Evolutionary conservation across 345 rosid species (phyloP).

Genomic region (Hibiscus syriacus): DNA sequence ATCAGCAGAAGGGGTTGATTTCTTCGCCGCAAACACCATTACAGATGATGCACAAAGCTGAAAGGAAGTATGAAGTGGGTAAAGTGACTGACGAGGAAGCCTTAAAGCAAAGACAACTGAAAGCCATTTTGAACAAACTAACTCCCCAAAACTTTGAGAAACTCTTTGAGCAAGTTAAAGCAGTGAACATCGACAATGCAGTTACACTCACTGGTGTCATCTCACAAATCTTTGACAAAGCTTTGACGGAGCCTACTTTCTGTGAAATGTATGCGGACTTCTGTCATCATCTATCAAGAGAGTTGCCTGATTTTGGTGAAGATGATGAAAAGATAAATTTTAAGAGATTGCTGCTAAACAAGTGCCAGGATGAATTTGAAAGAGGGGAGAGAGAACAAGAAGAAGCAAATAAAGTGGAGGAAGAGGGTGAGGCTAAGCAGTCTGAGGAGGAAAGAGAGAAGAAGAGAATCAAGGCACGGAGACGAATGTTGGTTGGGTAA

Average conservation of each 20-base stretch:
- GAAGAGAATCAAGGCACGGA: conserved; percentile 77
- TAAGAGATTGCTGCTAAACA: conserved; percentile 75
- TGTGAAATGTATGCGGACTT: conserved; percentile 95
- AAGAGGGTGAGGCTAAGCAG: conserved; percentile 70
- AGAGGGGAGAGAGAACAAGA: conserved; percentile 87
- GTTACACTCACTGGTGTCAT: conserved; percentile 71
- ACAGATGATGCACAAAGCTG: conserved; percentile 89
- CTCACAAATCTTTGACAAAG: conserved; percentile 93
- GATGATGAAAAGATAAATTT: conserved; percentile 73
- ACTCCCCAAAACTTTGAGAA: conserved; percentile 96
- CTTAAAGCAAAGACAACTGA: conserved; percentile 80
- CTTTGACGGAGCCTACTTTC: conserved; percentile 94
- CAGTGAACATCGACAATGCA: conserved; percentile 71
- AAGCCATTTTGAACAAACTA: conserved; percentile 84
- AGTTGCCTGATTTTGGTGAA: conserved; percentile 65
- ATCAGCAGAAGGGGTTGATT: conserved; percentile 69
- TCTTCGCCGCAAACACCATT: conserved; percentile 81
- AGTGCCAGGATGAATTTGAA: conserved; percentile 98
- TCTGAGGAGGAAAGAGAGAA: conserved; percentile 79
- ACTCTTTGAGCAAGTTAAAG: conserved; percentile 87
- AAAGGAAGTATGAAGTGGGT: conserved; percentile 85
- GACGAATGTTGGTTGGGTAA: conserved; percentile 94
- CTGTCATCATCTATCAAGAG: conserved; percentile 60
- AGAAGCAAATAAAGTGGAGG: conserved; percentile 80
- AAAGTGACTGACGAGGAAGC: conserved; percentile 68